A percentile compares a stretch with the other conserved stretches of the same genome.
Conservation (phyloP, 2,329 filamentous ascomycete genomes). For the Davidsoniella eucalypti region DNA sequence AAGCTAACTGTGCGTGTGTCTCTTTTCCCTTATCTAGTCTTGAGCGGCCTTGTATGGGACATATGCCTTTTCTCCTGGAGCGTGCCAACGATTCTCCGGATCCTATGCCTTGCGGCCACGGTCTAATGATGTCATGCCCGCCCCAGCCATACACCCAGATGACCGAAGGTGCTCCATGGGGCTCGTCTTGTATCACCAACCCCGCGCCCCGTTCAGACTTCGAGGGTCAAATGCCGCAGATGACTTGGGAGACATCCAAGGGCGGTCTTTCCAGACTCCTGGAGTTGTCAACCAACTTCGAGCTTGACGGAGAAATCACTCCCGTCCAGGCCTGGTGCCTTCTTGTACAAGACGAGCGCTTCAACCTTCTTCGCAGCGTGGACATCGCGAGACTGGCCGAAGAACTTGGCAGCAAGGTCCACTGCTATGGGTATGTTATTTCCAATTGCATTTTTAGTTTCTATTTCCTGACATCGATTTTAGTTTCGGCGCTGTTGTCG, state of each 20-base stretch:
- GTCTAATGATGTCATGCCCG: slow-evolving; percentile 82
- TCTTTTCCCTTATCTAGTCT: slow-evolving; percentile 40
- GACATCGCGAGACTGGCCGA: slow-evolving; percentile 60
- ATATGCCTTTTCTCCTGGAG: slow-evolving; percentile 64
- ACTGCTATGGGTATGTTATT: slow-evolving; percentile 78
- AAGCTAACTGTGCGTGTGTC: slow-evolving; percentile 6
- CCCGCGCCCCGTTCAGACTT: slow-evolving; percentile 14
- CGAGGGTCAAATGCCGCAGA: slow-evolving; percentile 34
- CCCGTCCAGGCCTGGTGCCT: slow-evolving; percentile 91
- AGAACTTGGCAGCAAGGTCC: slow-evolving; percentile 62
- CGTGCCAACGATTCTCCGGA: slow-evolving; percentile 14
- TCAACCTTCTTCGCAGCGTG: slow-evolving; percentile 44
- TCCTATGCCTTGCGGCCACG: slow-evolving; percentile 62
- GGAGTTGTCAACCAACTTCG: slow-evolving; percentile 65
- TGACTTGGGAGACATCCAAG: slow-evolving; percentile 66
- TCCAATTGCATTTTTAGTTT: neutral
- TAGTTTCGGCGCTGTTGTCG: slow-evolving; percentile 48
- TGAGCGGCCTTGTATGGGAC: slow-evolving; percentile 85
- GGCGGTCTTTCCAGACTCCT: slow-evolving; percentile 66
- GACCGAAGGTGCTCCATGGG: slow-evolving; percentile 36
- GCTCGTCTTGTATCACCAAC: slow-evolving; percentile 25
- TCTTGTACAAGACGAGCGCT: slow-evolving; percentile 54
- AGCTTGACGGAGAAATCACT: slow-evolving; percentile 80
- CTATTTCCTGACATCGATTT: slow-evolving; percentile 6
- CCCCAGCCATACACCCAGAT: slow-evolving; percentile 43